Conservation (phyloP, 78 protist genomes). For the Dictyostelium discoideum region DNA sequence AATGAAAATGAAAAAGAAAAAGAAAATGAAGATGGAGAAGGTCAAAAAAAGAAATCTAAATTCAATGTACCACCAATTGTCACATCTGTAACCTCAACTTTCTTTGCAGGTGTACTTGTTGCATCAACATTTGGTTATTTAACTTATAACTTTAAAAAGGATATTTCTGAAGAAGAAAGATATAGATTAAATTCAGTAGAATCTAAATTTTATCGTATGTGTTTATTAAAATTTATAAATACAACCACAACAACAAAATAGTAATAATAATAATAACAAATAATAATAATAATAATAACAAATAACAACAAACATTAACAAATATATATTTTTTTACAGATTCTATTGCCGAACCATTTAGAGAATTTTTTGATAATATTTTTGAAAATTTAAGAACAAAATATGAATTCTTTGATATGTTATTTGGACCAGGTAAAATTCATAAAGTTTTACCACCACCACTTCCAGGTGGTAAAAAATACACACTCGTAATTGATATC, state of each 20-base stretch:
- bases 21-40: slow-evolving; percentile 1
- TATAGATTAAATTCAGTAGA: not conserved
- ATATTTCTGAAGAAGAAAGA: slow-evolving; percentile 38
- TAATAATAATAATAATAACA: not conserved
- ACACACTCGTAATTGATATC: slow-evolving; percentile 50
- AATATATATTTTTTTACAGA: not conserved
- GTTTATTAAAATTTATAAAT: not conserved
- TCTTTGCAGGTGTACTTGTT: not conserved
- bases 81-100: not conserved
- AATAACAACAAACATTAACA: not conserved
- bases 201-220: not conserved
- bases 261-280: too few relatives aligned
- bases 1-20: not conserved
- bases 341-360: slow-evolving; percentile 1
- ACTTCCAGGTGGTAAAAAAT: slow-evolving; percentile 35
- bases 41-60: not conserved
- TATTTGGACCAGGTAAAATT: slow-evolving; percentile 47
- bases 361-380: slow-evolving; percentile 45
- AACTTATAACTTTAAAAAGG: slow-evolving; percentile 19
- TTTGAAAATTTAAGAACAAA: slow-evolving; percentile 25
- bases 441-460: slow-evolving; percentile 13
- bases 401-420: slow-evolving; percentile 11
- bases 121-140: not conserved
- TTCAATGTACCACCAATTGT: not conserved
- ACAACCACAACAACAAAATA: not conserved